Percentiles rank a stretch among this genome's conserved stretches.
phyloP scores from a whole-genome alignment of 768 basidiomycete species.

The Suillus subalutaceus region DNA sequence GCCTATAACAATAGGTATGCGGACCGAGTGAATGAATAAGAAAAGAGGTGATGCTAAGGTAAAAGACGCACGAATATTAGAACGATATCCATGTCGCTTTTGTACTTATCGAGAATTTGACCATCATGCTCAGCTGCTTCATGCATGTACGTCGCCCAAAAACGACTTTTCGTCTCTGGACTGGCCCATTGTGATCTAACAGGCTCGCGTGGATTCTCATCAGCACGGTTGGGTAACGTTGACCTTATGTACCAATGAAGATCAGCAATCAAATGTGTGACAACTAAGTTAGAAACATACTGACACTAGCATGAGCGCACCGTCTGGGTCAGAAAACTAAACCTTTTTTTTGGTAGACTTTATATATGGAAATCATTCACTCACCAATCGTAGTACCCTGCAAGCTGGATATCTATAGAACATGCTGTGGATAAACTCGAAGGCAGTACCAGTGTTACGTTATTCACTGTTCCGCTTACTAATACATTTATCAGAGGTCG shows the following conservation, averaged over 20 bases:
- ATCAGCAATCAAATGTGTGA: not conserved
- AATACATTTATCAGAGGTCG: no score
- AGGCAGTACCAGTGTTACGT: not conserved
- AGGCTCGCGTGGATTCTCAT: not conserved
- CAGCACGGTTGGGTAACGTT: not conserved
- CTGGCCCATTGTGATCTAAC: not conserved
- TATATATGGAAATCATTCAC: not conserved
- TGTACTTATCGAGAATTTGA: constrained; percentile 22
- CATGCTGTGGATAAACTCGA: not conserved
- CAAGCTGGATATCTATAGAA: not conserved
- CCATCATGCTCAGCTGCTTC: constrained; percentile 22
- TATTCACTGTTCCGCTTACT: no score
- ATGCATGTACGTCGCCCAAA: constrained; percentile 18
- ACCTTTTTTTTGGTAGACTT: not conserved
- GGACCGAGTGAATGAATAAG: not conserved
- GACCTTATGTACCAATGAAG: not conserved
- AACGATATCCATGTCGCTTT: constrained; percentile 23
- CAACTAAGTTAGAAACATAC: not conserved
- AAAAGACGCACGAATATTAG: constrained; percentile 22
- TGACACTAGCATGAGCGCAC: not conserved
- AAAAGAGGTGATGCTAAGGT: not conserved
- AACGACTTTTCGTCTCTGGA: constrained; percentile 9
- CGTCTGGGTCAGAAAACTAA: not conserved
- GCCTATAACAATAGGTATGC: constrained; percentile 26
- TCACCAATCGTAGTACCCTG: not conserved